A percentile compares a stretch with the other conserved stretches of the same genome.
Conservation (phyloP, 805 yeast genomes). For the Sungouiella blattae region DNA sequence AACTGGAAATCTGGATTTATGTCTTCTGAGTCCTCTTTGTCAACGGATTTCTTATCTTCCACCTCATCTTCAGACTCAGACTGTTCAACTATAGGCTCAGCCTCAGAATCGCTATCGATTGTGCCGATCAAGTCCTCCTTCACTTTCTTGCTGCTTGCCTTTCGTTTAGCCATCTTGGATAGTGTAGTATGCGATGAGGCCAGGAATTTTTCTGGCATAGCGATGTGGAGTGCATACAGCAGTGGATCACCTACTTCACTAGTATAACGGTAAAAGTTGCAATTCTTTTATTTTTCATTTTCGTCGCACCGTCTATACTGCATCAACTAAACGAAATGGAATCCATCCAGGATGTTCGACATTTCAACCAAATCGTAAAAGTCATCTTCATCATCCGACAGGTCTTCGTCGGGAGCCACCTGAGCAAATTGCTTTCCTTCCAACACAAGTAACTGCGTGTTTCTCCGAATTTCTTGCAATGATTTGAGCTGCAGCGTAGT, state of each 20-base stretch:
- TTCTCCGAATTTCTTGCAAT: constrained; percentile 35
- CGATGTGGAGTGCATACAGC: constrained; percentile 6
- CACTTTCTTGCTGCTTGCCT: constrained; percentile 6
- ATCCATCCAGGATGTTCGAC: constrained; percentile 20
- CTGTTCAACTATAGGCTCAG: constrained; percentile 20
- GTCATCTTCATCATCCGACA: constrained; percentile 27
- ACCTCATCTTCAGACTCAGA: constrained; percentile 22
- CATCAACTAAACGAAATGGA: constrained; percentile 17
- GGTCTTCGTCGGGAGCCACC: constrained; percentile 17
- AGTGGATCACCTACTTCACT: too few species aligned
- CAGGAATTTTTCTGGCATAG: constrained; percentile 1
- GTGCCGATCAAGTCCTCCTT: constrained; percentile 64
- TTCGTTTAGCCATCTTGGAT: constrained; percentile 11
- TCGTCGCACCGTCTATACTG: too few species aligned
- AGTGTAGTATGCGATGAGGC: not conserved
- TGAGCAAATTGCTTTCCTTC: constrained; percentile 21
- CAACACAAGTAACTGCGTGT: constrained; percentile 38
- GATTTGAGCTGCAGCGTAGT: constrained; percentile 34
- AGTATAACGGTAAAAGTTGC: too few species aligned
- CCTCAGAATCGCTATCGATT: constrained; percentile 73
- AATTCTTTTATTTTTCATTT: too few species aligned
- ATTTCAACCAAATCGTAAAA: constrained; percentile 26
- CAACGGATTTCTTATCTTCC: constrained; percentile 18
- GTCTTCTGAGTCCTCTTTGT: constrained; percentile 44
- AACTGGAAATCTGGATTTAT: constrained; percentile 75